Percentiles rank a stretch among this genome's conserved stretches.
These are phyloP conservation scores for Calonectria pauciramosa DNA, from an alignment of 2,329 filamentous ascomycete species.

Conservation along the genomic window DNA sequence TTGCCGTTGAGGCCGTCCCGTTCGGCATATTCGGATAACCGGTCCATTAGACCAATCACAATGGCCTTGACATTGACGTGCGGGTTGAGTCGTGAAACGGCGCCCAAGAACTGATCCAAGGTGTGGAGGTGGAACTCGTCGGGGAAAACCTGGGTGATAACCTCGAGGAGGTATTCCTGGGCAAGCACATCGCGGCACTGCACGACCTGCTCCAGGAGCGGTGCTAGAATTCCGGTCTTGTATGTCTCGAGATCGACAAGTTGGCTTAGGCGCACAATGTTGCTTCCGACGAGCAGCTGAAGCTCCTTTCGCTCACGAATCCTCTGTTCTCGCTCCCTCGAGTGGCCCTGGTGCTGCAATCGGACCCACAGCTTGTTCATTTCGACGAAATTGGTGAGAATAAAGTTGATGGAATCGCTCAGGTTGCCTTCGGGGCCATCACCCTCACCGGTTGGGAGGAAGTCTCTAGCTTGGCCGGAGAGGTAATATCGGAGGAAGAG, in stretches of 20 bases:
- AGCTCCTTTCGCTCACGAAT: constrained; percentile 96
- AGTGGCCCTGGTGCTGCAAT: constrained; percentile 96
- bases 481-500: constrained; percentile 97
- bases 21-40: constrained; percentile 93
- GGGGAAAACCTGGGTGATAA: constrained; percentile 98
- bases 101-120: constrained; percentile 92
- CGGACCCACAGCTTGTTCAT: constrained; percentile 99
- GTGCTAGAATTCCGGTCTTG: constrained; percentile 89
- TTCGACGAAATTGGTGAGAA: constrained; percentile 98
- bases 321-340: constrained; percentile 90
- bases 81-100: constrained; percentile 92
- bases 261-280: constrained; percentile 94
- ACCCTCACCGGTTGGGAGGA: constrained; percentile 82
- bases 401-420: constrained; percentile 97
- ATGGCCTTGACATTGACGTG: constrained; percentile 99
- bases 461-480: constrained; percentile 93
- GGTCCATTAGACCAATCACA: constrained; percentile 97
- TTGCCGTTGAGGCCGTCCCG: constrained; percentile 82
- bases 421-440: constrained; percentile 96
- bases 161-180: constrained; percentile 97
- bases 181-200: constrained; percentile 97
- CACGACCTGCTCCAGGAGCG: constrained; percentile 94
- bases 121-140: constrained; percentile 99
- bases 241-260: constrained; percentile 95
- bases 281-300: constrained; percentile 95